Percentiles rank a stretch among this genome's conserved stretches.
Evolutionary conservation across 75 land plant species (phyloP).

Genomic region (Cryptomeria japonica): DNA sequence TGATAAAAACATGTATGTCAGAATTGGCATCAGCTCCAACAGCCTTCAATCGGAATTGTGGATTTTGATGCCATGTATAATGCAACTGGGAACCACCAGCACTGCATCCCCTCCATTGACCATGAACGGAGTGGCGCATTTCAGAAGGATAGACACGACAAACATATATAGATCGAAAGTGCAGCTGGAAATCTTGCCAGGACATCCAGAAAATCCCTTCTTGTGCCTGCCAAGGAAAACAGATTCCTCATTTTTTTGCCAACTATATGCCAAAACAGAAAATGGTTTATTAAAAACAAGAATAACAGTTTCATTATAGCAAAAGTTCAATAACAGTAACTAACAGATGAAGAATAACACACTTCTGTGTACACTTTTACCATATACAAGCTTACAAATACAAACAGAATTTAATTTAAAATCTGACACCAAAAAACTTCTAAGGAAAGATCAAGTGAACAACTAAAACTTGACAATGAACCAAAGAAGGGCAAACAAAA

Average conservation of each 20-base stretch:
- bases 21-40: constrained; percentile 83
- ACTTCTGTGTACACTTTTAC: neutral
- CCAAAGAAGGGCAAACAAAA: neutral
- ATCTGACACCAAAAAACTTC: neutral
- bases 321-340: neutral
- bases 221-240: constrained; percentile 63
- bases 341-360: neutral
- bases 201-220: constrained; percentile 99
- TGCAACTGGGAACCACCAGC: constrained; percentile 99
- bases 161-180: constrained; percentile 97
- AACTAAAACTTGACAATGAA: neutral
- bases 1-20: constrained; percentile 96
- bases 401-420: neutral
- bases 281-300: neutral
- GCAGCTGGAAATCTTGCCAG: constrained; percentile 99
- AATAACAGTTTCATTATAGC: neutral
- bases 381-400: neutral
- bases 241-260: neutral
- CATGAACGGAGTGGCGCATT: constrained; percentile 94
- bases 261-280: neutral
- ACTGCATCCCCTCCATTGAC: constrained; percentile 96
- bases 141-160: constrained; percentile 98
- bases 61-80: constrained; percentile 94
- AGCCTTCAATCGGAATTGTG: constrained; percentile 88
- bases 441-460: neutral